Evolutionary conservation across 148 eudicot genomes (phyloP).

Genomic region (Vaccinium darrowii): DNA sequence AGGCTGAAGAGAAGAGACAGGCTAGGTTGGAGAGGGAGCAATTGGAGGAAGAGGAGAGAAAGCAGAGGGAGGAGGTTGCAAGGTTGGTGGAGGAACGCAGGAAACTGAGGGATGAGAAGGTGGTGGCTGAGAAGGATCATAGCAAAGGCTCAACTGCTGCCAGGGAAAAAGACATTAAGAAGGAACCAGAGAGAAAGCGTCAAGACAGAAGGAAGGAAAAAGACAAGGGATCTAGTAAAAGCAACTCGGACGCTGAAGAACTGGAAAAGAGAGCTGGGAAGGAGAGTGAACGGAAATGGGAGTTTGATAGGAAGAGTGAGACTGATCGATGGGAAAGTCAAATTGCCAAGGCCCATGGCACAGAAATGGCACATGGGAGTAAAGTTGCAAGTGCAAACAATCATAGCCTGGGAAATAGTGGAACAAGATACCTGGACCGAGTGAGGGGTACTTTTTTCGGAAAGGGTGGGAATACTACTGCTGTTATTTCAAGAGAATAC

Average conservation of each 20-base stretch:
- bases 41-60: constrained; percentile 89
- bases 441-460: constrained; percentile 84
- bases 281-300: constrained; percentile 58
- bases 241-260: constrained; percentile 92
- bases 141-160: constrained; percentile 46
- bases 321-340: constrained; percentile 58
- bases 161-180: constrained; percentile 66
- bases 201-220: constrained; percentile 78
- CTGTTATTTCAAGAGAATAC: constrained; percentile 58
- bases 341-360: constrained; percentile 39
- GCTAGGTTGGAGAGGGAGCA: constrained; percentile 94
- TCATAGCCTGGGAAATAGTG: constrained; percentile 59
- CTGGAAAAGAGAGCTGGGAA: constrained; percentile 65
- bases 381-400: constrained; percentile 47
- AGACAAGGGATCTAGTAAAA: constrained; percentile 84
- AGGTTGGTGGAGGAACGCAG: constrained; percentile 91
- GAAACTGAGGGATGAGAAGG: constrained; percentile 75
- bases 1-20: constrained; percentile 96
- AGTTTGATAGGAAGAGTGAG: constrained; percentile 57
- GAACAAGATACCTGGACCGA: constrained; percentile 82
- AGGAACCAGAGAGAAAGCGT: constrained; percentile 74
- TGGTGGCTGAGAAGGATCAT: constrained; percentile 76
- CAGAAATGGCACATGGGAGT: constrained; percentile 45
- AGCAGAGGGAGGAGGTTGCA: constrained; percentile 97
- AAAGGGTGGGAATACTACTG: constrained; percentile 42